phyloP scores from a whole-genome alignment of 306 rosid species.

The Fragaria ananassa region DNA sequence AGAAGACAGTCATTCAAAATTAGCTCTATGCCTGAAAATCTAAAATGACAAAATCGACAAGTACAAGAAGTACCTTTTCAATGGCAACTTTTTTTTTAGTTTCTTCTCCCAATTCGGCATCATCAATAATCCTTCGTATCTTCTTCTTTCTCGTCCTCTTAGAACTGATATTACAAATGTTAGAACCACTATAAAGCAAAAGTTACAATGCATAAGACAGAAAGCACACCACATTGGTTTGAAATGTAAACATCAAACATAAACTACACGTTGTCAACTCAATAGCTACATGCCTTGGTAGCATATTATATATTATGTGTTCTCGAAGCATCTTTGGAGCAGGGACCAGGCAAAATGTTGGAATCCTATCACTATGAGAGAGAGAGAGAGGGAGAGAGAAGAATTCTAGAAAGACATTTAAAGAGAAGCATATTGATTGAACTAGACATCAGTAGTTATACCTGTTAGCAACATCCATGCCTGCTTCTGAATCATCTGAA shows the following conservation, averaged over 20 bases:
- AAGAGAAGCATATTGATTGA: constrained; percentile 5
- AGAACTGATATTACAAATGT: constrained; percentile 41
- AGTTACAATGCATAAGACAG: neutral
- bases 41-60: constrained; percentile 18
- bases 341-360: constrained; percentile 1
- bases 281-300: neutral
- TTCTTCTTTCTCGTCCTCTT: constrained; percentile 75
- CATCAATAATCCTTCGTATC: constrained; percentile 93
- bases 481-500: constrained; percentile 67
- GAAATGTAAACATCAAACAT: neutral
- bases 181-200: neutral
- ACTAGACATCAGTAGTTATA: constrained; percentile 26
- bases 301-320: neutral
- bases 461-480: constrained; percentile 53
- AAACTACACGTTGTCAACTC: neutral
- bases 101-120: constrained; percentile 95
- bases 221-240: neutral
- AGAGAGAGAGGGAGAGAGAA: neutral
- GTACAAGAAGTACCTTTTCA: constrained; percentile 59
- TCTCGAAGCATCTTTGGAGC: neutral
- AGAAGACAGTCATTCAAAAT: constrained; percentile 18
- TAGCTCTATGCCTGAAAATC: constrained; percentile 6
- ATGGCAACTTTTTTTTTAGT: constrained; percentile 90
- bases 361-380: neutral
- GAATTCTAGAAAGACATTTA: neutral